Percentiles rank a stretch among this genome's conserved stretches.
Conservation (phyloP, 1,139 yeast genomes). For the Yamadazyma aaseri region DNA sequence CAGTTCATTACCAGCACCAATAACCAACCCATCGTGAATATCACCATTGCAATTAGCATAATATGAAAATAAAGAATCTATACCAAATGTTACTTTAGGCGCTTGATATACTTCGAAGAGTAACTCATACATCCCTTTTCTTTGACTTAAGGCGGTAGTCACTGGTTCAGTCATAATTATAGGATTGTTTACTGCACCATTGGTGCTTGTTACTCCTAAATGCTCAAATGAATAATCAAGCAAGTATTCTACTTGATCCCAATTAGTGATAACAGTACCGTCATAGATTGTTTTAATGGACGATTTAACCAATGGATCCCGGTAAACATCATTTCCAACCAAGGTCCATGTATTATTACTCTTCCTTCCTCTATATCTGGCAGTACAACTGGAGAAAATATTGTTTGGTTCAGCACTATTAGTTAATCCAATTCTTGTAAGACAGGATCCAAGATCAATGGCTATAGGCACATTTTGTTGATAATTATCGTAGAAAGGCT, state of each 20-base stretch:
- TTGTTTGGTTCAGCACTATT: slow-evolving; percentile 54
- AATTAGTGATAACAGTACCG: slow-evolving; percentile 81
- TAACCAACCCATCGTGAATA: slow-evolving; percentile 57
- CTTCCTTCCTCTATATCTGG: slow-evolving; percentile 79
- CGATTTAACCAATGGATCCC: slow-evolving; percentile 68
- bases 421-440: slow-evolving; percentile 72
- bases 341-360: slow-evolving; percentile 61
- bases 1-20: slow-evolving; percentile 80
- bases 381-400: slow-evolving; percentile 64
- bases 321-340: slow-evolving; percentile 77
- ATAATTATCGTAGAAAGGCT: slow-evolving; percentile 56
- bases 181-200: slow-evolving; percentile 69
- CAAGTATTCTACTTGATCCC: slow-evolving; percentile 86
- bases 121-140: slow-evolving; percentile 73
- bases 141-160: slow-evolving; percentile 67
- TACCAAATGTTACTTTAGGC: slow-evolving; percentile 76
- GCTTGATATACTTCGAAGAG: slow-evolving; percentile 77
- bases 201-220: slow-evolving; percentile 58
- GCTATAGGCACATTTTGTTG: slow-evolving; percentile 69
- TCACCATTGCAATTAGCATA: slow-evolving; percentile 44
- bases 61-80: slow-evolving; percentile 78
- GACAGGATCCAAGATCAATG: slow-evolving; percentile 72
- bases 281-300: slow-evolving; percentile 82
- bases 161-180: slow-evolving; percentile 78
- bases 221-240: slow-evolving; percentile 83